phyloP scores from a whole-genome alignment of 2,329 filamentous ascomycete genomes.

The Neofusicoccum sp. region DNA sequence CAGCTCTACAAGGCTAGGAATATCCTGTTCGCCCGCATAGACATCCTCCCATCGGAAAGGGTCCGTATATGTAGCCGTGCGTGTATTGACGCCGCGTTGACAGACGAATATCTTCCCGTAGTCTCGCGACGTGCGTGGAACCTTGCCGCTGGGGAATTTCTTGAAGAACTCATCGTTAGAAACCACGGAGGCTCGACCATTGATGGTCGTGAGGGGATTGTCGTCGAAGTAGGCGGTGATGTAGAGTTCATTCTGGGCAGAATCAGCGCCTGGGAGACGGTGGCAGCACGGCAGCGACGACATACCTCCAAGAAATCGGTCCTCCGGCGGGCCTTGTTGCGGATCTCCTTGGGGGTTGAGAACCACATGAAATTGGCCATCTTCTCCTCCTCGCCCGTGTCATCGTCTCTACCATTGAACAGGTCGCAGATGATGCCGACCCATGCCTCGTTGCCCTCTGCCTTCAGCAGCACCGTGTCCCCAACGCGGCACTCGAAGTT shows the following conservation, averaged over 20 bases:
- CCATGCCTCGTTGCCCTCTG: constrained; percentile 89
- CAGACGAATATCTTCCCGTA: constrained; percentile 88
- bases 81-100: constrained; percentile 81
- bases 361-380: constrained; percentile 95
- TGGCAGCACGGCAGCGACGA: not conserved
- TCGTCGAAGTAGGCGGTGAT: constrained; percentile 83
- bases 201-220: constrained; percentile 85
- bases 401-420: constrained; percentile 67
- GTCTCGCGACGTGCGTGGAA: constrained; percentile 70
- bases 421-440: constrained; percentile 87
- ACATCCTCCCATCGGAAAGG: constrained; percentile 91
- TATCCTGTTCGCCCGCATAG: constrained; percentile 65
- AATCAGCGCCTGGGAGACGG: constrained; percentile 20
- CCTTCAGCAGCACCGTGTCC: constrained; percentile 82
- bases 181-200: constrained; percentile 79
- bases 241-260: constrained; percentile 77
- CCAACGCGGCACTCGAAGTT: constrained; percentile 76
- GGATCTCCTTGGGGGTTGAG: constrained; percentile 83
- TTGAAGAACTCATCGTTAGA: constrained; percentile 67
- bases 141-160: constrained; percentile 70
- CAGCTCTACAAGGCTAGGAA: constrained; percentile 64
- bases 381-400: constrained; percentile 56
- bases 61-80: constrained; percentile 86
- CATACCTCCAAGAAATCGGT: constrained; percentile 70
- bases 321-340: constrained; percentile 78